Evolutionary conservation across 1,284 basidiomycete species (phyloP).

Genomic region (Irpex sp.): DNA sequence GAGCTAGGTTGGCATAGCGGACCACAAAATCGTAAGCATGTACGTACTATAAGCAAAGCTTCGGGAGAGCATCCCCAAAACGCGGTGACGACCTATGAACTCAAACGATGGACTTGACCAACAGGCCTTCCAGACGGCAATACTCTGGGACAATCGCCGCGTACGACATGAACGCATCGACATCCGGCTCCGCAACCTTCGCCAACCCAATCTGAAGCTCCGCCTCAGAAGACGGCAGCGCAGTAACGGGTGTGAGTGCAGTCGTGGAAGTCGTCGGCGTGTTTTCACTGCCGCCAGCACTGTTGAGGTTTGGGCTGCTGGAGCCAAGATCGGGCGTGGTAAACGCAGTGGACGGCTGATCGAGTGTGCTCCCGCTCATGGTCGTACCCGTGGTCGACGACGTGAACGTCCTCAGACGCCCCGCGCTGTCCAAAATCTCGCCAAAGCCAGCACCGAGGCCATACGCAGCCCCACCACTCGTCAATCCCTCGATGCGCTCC

Average conservation of each 20-base stretch:
- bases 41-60: too few species aligned
- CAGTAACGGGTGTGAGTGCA: constrained; percentile 63
- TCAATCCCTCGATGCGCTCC: constrained; percentile 31
- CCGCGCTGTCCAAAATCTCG: constrained; percentile 31
- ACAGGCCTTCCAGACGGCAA: constrained; percentile 69
- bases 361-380: constrained; percentile 31
- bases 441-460: constrained; percentile 31
- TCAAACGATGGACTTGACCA: constrained; percentile 44
- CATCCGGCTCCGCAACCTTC: constrained; percentile 78
- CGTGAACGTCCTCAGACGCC: constrained; percentile 41
- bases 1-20: too few species aligned
- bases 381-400: constrained; percentile 47
- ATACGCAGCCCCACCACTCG: constrained; percentile 13
- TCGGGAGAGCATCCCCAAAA: too few species aligned
- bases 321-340: constrained; percentile 58
- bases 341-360: constrained; percentile 50
- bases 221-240: constrained; percentile 62
- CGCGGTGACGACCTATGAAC: background rate
- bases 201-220: constrained; percentile 72
- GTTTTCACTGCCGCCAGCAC: constrained; percentile 27
- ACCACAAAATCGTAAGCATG: too few species aligned
- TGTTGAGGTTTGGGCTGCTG: constrained; percentile 23
- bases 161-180: constrained; percentile 80
- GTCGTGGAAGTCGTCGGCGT: constrained; percentile 34
- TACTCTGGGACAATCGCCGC: constrained; percentile 82